These are phyloP conservation scores for Carex kokanica DNA, from an alignment of 176 grass and related monocot genomes.

Conservation along the genomic window DNA sequence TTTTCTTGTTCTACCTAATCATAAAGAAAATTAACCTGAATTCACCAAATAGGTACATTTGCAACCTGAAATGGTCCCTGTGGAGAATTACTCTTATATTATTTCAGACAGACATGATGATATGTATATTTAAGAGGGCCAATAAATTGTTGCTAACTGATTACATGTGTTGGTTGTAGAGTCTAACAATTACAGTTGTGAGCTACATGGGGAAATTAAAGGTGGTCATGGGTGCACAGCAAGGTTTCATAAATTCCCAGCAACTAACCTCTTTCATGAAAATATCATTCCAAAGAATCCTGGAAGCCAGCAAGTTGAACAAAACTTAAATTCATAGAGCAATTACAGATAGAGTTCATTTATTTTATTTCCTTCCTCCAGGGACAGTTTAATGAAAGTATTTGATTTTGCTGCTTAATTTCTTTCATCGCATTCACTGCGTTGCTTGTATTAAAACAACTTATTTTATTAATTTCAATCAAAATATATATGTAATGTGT, in stretches of 20 bases:
- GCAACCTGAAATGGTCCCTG: background rate
- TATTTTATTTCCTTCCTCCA: background rate
- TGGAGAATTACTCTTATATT: background rate
- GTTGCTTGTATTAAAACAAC: background rate
- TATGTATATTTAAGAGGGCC: background rate
- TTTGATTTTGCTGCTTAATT: background rate
- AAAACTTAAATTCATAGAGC: background rate
- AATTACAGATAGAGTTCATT: background rate
- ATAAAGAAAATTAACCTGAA: background rate
- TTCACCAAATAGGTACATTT: background rate
- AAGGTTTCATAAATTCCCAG: constrained; percentile 39
- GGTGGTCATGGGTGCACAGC: constrained; percentile 30
- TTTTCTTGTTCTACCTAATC: background rate
- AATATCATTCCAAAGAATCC: constrained; percentile 32
- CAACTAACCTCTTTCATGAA: constrained; percentile 29
- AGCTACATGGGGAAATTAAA: constrained; percentile 46
- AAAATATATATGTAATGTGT: background rate
- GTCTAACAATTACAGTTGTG: constrained; percentile 30
- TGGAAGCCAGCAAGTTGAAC: constrained; percentile 19
- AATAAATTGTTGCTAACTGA: constrained; percentile 10
- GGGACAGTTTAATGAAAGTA: background rate
- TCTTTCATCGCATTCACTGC: background rate
- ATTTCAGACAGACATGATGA: background rate
- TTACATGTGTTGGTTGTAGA: constrained; percentile 18
- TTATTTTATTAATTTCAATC: background rate